Evolutionary conservation across 805 yeast species (phyloP).

Genomic region (Danielia oregonensis): DNA sequence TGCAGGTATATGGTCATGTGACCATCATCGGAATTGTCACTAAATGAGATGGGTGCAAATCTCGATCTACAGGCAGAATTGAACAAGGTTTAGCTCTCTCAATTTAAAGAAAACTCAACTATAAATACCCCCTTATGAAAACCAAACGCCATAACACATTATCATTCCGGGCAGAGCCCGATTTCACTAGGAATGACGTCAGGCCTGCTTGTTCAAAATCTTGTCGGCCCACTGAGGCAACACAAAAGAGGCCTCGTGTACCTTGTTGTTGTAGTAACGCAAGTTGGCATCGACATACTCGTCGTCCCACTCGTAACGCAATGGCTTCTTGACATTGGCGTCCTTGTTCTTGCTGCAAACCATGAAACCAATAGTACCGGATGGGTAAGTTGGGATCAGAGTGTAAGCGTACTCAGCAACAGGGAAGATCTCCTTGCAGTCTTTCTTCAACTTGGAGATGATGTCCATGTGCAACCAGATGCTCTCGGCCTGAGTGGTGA

Average conservation of each 20-base stretch:
- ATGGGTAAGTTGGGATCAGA: constrained; percentile 93
- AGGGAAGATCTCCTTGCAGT: constrained; percentile 83
- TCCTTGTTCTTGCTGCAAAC: constrained; percentile 76
- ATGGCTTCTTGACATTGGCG: constrained; percentile 64
- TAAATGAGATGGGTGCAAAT: too few relatives aligned
- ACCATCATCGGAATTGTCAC: too few relatives aligned
- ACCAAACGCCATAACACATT: too few relatives aligned
- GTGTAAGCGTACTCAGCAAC: constrained; percentile 88
- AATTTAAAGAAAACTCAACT: too few relatives aligned
- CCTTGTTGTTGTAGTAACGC: constrained; percentile 78
- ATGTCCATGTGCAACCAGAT: constrained; percentile 89
- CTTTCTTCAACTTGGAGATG: constrained; percentile 75
- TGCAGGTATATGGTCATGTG: too few relatives aligned
- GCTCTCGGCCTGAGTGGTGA: constrained; percentile 92
- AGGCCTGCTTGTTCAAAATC: constrained; percentile 29
- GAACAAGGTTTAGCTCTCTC: too few relatives aligned
- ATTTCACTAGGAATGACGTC: constrained; percentile 5
- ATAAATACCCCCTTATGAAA: too few relatives aligned
- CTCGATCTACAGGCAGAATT: too few relatives aligned
- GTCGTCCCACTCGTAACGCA: constrained; percentile 54
- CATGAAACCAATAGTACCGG: constrained; percentile 98
- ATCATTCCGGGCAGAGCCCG: too few relatives aligned
- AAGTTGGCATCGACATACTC: constrained; percentile 62
- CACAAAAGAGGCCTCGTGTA: constrained; percentile 86
- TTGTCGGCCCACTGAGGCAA: constrained; percentile 86